These are phyloP conservation scores for Flaveria floridana DNA, from an alignment of 140 eudicot genomes.

Conservation along the genomic window DNA sequence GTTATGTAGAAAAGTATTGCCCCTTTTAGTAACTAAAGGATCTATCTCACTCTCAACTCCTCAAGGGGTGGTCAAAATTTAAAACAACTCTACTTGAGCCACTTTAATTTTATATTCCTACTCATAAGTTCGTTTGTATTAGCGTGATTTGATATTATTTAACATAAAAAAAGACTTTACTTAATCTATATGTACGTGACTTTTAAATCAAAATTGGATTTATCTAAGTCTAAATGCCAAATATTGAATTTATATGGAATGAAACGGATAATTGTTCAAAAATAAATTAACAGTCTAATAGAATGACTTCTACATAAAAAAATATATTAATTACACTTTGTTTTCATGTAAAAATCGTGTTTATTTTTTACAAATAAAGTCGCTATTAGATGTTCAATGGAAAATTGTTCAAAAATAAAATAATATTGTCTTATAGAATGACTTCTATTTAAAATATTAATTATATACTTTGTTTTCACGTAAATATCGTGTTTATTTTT, in stretches of 20 bases:
- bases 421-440: neutral
- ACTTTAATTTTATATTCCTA: neutral
- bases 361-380: neutral
- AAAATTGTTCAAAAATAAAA: neutral
- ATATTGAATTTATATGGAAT: neutral
- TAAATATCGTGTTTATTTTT: neutral
- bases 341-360: neutral
- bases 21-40: conserved; percentile 26
- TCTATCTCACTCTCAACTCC: conserved; percentile 9
- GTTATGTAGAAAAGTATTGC: neutral
- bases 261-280: neutral
- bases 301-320: neutral
- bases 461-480: neutral
- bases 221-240: neutral
- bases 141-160: neutral
- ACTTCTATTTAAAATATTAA: neutral
- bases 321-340: neutral
- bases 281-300: neutral
- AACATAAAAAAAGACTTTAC: neutral
- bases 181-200: neutral
- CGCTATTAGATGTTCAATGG: neutral
- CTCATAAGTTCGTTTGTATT: neutral
- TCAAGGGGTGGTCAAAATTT: conserved; percentile 6
- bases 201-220: neutral
- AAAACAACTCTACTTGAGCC: conserved; percentile 11